phyloP scores from a whole-genome alignment of 768 basidiomycete species.

The Lactarius sp. region DNA sequence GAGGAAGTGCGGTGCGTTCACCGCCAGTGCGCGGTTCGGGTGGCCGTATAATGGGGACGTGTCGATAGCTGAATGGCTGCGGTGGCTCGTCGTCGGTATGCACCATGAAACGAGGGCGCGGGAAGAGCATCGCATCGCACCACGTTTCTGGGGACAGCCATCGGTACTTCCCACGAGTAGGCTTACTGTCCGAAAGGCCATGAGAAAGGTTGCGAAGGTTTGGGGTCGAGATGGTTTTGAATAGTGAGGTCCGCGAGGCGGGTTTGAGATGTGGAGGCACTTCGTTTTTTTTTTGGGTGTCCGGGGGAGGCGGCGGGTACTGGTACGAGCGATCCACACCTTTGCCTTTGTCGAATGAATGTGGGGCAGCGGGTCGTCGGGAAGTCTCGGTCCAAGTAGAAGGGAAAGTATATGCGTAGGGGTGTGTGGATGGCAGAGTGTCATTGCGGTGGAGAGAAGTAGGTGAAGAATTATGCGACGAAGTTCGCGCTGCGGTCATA shows the following conservation, averaged over 20 bases:
- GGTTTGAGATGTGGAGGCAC: constrained; percentile 32
- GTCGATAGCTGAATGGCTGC: constrained; percentile 20
- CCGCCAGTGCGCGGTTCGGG: neutral
- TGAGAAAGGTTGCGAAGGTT: constrained; percentile 41
- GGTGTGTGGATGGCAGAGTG: constrained; percentile 36
- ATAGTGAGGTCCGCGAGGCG: constrained; percentile 36
- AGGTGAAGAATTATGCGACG: constrained; percentile 25
- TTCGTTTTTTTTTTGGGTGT: constrained; percentile 37
- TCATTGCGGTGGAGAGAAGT: constrained; percentile 24
- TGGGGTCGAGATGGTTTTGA: constrained; percentile 61
- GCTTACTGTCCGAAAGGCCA: constrained; percentile 22
- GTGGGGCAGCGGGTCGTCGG: constrained; percentile 24
- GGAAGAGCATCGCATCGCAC: constrained; percentile 77
- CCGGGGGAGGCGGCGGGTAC: constrained; percentile 19
- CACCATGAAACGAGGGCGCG: constrained; percentile 61
- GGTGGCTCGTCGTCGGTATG: constrained; percentile 35
- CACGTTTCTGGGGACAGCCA: constrained; percentile 75
- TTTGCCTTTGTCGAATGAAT: constrained; percentile 28
- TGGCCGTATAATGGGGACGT: neutral
- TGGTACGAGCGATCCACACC: constrained; percentile 26
- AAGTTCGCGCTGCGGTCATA: constrained; percentile 7
- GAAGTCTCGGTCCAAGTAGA: constrained; percentile 22
- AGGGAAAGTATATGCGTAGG: constrained; percentile 47
- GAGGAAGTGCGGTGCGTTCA: neutral
- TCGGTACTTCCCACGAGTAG: constrained; percentile 46